These are phyloP conservation scores for Ogataea neopini DNA, from an alignment of 805 yeast genomes.

Conservation along the genomic window DNA sequence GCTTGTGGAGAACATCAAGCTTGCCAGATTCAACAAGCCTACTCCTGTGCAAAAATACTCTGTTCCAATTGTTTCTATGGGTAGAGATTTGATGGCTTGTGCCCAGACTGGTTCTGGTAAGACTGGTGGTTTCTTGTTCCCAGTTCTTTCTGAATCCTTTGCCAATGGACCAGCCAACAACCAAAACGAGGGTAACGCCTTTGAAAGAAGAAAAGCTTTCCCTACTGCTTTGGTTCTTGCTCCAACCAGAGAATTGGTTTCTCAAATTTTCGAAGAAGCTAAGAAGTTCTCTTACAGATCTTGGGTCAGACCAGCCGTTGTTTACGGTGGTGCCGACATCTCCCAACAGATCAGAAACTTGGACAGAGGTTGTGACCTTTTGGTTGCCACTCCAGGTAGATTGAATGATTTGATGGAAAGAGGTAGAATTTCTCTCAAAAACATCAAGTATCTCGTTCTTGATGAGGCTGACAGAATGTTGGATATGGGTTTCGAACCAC, in stretches of 20 bases:
- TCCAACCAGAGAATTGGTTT: slow-evolving; percentile 98
- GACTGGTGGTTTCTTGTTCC: slow-evolving; percentile 99
- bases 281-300: slow-evolving; percentile 95
- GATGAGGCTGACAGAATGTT: slow-evolving; percentile 99
- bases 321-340: slow-evolving; percentile 98
- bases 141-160: slow-evolving; percentile 90
- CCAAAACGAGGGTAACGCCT: slow-evolving; percentile 43
- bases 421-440: slow-evolving; percentile 85
- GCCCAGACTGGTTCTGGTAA: slow-evolving; percentile 99
- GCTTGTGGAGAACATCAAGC: slow-evolving; percentile 80
- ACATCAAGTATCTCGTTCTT: slow-evolving; percentile 89
- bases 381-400: slow-evolving; percentile 99
- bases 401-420: slow-evolving; percentile 93
- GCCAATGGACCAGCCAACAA: slow-evolving; percentile 78
- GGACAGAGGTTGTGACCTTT: slow-evolving; percentile 90
- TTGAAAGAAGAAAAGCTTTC: slow-evolving; percentile 74
- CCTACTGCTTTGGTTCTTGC: slow-evolving; percentile 97
- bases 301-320: slow-evolving; percentile 96
- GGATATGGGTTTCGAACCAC: slow-evolving; percentile 99
- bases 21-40: slow-evolving; percentile 92
- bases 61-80: slow-evolving; percentile 69
- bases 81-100: slow-evolving; percentile 85
- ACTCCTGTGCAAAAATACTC: slow-evolving; percentile 96
- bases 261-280: slow-evolving; percentile 95
- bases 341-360: slow-evolving; percentile 83